Base-by-base conservation (phyloP, 306 rosid species). In the Vigna reflexopilosa region DNA sequence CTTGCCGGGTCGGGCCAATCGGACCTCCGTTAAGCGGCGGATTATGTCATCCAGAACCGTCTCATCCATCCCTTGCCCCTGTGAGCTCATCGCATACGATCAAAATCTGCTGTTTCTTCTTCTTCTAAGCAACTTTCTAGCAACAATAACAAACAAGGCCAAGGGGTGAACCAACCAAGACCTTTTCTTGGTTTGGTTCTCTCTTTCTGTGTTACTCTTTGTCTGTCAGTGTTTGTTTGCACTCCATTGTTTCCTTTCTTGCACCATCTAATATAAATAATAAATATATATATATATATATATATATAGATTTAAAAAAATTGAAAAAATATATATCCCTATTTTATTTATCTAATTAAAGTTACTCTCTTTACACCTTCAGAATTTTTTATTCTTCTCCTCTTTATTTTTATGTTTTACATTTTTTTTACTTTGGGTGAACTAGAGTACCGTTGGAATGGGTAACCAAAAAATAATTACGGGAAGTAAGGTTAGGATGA, bases 41-140 rank as follows among this genome's bases (percentile, higher is more conserved):
- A 94, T 94, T 70, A 94, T 94, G 81, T 94, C 98, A 19, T 94
- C 98, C 4, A 94, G 87, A 36, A 92, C 84, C 63, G 84, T 89
- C n/a, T 85, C 93, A 59, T 94, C 98, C 78, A 90, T 85, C 78
- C 76, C 85, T 70, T 75, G 81, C 8, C 80, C 91, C 70, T 89
- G 96, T 49, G 91, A 64, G 51, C 88, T 83, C 86, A 78, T 78
- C 74, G 85, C 28, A 52, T 88, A 80, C 68, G 72, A 76, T 80
- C 76, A 63, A 17, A 42, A 2, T 28, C 28, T n/a, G 32, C 28
- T 67, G 7, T 7, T 36, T 77, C 67, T 50, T 65, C n/a, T 65
- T 28, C 14, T 75, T 48, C 6, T 30, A 7, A 1, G 32, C 15
- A 1, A n/a, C 24, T 15, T 16, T 13, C 13, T 2, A 20, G 16